These are phyloP conservation scores for Aspergillus ostianus DNA, from an alignment of 495 filamentous ascomycete genomes.

Conservation along the genomic window DNA sequence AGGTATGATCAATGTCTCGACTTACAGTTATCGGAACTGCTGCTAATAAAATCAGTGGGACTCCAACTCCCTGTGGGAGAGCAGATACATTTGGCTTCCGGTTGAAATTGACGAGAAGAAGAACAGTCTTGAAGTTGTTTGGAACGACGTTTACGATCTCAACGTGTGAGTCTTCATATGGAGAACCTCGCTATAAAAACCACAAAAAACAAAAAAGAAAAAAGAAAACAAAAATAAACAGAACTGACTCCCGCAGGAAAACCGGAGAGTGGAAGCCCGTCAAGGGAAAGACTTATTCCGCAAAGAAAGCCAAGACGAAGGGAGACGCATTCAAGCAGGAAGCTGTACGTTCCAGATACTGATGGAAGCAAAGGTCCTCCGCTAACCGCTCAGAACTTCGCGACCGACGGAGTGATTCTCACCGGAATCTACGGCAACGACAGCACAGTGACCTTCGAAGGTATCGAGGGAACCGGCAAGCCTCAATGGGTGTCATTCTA, in stretches of 20 bases:
- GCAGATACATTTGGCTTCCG: slow-evolving; percentile 53
- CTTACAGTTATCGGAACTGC: not conserved
- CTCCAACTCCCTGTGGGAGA: slow-evolving; percentile 50
- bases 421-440: slow-evolving; percentile 52
- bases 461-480: slow-evolving; percentile 46
- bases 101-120: slow-evolving; percentile 34
- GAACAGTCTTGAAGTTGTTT: slow-evolving; percentile 22
- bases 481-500: slow-evolving; percentile 57
- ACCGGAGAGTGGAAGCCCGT: slow-evolving; percentile 44
- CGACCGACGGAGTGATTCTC: slow-evolving; percentile 38
- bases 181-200: not conserved
- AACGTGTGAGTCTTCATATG: slow-evolving; percentile 17
- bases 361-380: not conserved
- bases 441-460: slow-evolving; percentile 49
- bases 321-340: slow-evolving; percentile 46
- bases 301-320: slow-evolving; percentile 34
- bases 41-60: slow-evolving; percentile 46
- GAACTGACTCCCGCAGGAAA: slow-evolving; percentile 26
- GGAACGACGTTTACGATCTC: slow-evolving; percentile 30
- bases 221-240: no score
- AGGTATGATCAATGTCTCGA: slow-evolving; percentile 7
- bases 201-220: not conserved
- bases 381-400: slow-evolving; percentile 36
- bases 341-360: slow-evolving; percentile 27
- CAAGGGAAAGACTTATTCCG: slow-evolving; percentile 41